Percentiles rank a stretch among this genome's conserved stretches.
Evolutionary conservation across 805 yeast genomes (phyloP).

Genomic region (Tetrapisispora nanseiensis): DNA sequence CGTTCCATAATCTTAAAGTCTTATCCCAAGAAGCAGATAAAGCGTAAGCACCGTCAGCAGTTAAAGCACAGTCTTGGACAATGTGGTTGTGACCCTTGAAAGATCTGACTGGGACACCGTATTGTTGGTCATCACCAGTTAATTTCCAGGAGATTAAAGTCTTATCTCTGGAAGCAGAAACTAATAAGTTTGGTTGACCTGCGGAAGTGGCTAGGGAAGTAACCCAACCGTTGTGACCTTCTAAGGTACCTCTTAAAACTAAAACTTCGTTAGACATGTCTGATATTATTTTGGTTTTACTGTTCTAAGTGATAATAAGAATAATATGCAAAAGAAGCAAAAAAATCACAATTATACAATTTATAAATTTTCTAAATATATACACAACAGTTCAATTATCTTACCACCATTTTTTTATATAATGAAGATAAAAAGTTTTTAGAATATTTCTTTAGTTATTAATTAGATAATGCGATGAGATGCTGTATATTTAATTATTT

Average conservation of each 20-base stretch:
- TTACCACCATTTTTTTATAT: too few relatives aligned
- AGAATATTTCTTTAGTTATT: too few relatives aligned
- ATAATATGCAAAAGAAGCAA: not conserved
- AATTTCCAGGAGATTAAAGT: constrained; percentile 96
- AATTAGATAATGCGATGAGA: not conserved
- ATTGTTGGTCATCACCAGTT: constrained; percentile 90
- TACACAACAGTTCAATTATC: too few relatives aligned
- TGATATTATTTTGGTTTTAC: not conserved
- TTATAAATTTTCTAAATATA: too few relatives aligned
- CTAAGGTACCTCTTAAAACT: constrained; percentile 99
- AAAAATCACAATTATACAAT: not conserved
- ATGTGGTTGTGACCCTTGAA: constrained; percentile 98
- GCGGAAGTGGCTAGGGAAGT: constrained; percentile 97
- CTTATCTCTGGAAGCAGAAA: constrained; percentile 99
- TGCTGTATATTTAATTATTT: not conserved
- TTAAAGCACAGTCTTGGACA: constrained; percentile 93
- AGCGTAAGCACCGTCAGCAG: constrained; percentile 96
- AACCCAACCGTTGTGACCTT: constrained; percentile 96
- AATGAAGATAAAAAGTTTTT: too few relatives aligned
- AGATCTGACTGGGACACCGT: constrained; percentile 97
- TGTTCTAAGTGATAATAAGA: not conserved
- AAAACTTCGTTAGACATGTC: constrained; percentile 56
- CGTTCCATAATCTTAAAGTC: constrained; percentile 97
- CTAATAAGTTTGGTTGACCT: constrained; percentile 94
- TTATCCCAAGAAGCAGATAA: constrained; percentile 99